Conservation (phyloP, 225 moss, liverwort and hornwort species). For the Polytrichum commune region DNA sequence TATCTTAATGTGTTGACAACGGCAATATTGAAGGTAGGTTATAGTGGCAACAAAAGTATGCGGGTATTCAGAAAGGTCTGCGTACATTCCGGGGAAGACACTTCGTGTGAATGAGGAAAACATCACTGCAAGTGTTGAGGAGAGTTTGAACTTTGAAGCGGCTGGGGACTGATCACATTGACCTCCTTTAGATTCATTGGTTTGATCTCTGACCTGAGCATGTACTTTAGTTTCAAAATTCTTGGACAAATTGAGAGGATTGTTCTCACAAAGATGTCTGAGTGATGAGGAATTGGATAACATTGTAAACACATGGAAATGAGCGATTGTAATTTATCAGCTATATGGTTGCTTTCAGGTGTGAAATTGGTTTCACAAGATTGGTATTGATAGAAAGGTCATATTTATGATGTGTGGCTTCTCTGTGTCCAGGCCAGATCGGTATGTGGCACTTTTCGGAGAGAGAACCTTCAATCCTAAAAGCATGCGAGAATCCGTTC, state of each 20-base stretch:
- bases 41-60: slow-evolving; percentile 78
- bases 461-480: slow-evolving; percentile 28
- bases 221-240: not conserved
- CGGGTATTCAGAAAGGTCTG: slow-evolving; percentile 55
- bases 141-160: slow-evolving; percentile 87
- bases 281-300: no score
- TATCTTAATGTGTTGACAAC: not conserved
- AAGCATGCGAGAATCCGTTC: slow-evolving; percentile 44
- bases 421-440: slow-evolving; percentile 72
- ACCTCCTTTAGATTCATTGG: slow-evolving; percentile 92
- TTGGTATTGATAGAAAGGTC: not conserved
- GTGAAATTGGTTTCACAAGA: no score
- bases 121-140: slow-evolving; percentile 83
- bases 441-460: slow-evolving; percentile 76
- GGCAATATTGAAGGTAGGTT: slow-evolving; percentile 38
- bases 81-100: slow-evolving; percentile 50
- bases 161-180: slow-evolving; percentile 74
- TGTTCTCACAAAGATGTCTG: no score
- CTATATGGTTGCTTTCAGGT: no score
- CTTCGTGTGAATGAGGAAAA: slow-evolving; percentile 75
- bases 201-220: slow-evolving; percentile 16
- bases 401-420: not conserved
- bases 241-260: no score
- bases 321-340: no score
- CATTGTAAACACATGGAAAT: no score